Conservation (phyloP, 2,329 filamentous ascomycete species). For the Ophiosphaerella narmari region DNA sequence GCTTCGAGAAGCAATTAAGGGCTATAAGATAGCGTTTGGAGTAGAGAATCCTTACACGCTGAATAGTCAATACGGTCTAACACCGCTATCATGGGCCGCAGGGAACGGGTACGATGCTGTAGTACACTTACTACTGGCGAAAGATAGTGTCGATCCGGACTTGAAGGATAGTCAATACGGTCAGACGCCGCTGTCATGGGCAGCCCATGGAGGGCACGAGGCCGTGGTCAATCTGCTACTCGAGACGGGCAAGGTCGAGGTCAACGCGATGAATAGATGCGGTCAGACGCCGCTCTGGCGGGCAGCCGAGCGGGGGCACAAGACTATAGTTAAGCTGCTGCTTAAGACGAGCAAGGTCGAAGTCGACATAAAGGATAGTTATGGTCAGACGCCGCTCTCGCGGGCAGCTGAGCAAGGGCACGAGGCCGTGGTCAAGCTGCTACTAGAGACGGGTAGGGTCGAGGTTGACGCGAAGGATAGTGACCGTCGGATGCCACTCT, state of each 20-base stretch:
- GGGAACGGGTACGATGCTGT: not conserved
- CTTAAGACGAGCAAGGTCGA: not conserved
- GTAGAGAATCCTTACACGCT: constrained; percentile 4
- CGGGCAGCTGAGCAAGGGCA: not conserved
- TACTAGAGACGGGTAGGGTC: not conserved
- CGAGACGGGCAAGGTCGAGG: no score
- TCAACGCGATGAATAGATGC: no score
- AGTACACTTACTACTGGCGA: not conserved
- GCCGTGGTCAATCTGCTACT: no score
- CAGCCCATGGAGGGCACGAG: no score
- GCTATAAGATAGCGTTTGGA: constrained; percentile 4
- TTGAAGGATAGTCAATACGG: not conserved
- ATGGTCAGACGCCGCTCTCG: not conserved
- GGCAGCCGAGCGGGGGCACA: not conserved
- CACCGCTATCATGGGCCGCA: constrained; percentile 3
- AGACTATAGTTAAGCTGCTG: not conserved
- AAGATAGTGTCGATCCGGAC: not conserved
- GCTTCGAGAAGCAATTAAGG: constrained; percentile 4
- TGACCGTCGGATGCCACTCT: not conserved
- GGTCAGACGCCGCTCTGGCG: not conserved
- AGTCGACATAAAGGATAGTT: not conserved
- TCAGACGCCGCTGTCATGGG: no score
- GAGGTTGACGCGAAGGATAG: no score
- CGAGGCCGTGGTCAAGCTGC: not conserved
- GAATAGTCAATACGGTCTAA: constrained; percentile 1